Conservation (phyloP, 2,329 filamentous ascomycete species). For the Myriosclerotinia scirpicola region DNA sequence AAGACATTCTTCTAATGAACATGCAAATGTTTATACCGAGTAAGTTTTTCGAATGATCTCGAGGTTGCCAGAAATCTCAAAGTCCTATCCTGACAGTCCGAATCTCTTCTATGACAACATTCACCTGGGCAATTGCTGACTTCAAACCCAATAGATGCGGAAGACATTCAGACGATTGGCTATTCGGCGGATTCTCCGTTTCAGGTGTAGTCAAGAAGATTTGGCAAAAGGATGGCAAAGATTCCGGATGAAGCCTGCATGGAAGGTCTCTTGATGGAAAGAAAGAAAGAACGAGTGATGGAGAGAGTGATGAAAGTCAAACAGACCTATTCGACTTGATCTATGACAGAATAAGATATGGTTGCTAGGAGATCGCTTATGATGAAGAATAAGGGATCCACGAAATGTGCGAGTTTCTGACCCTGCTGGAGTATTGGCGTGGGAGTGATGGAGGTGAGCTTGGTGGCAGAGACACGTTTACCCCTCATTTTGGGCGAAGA, state of each 20-base stretch:
- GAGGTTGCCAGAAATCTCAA: background rate
- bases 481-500: background rate
- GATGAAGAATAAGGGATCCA: background rate
- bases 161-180: constrained; percentile 27
- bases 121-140: constrained; percentile 1
- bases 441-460: background rate
- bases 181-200: constrained; percentile 26
- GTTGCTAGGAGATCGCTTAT: background rate
- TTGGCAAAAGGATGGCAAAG: constrained; percentile 24
- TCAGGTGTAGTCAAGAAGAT: constrained; percentile 23
- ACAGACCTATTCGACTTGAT: background rate
- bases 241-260: constrained; percentile 9
- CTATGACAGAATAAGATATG: background rate
- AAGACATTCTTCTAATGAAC: constrained; percentile 17
- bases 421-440: background rate
- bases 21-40: constrained; percentile 27
- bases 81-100: background rate
- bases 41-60: constrained; percentile 1
- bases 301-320: background rate
- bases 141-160: constrained; percentile 16
- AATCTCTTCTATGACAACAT: background rate
- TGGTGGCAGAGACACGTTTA: background rate
- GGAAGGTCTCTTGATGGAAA: background rate
- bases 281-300: background rate
- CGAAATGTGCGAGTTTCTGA: background rate